Evolutionary conservation across 192 early-diverging fungal species (phyloP).

Genomic region (Linnemannia exigua): DNA sequence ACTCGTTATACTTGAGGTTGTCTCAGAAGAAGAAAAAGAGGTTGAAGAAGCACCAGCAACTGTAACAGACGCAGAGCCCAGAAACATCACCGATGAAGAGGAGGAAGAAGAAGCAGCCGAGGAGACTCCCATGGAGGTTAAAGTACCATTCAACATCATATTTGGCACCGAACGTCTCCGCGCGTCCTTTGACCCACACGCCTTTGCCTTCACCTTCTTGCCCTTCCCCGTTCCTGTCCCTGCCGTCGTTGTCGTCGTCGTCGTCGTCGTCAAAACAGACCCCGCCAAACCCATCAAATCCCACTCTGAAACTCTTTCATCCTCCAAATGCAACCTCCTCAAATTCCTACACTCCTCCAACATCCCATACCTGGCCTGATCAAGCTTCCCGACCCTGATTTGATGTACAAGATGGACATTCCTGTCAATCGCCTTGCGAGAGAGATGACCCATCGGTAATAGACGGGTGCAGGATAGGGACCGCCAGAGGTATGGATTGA

Average conservation of each 20-base stretch:
- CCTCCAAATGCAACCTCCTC: slow-evolving; percentile 10
- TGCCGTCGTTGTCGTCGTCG: too few species aligned
- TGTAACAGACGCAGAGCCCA: too few species aligned
- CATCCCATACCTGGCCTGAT: too few species aligned
- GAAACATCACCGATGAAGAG: not conserved
- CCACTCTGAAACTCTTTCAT: slow-evolving; percentile 17
- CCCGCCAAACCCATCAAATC: not conserved
- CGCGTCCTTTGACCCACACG: not conserved
- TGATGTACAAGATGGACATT: slow-evolving; percentile 1
- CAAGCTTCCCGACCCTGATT: not conserved
- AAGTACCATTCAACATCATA: too few species aligned
- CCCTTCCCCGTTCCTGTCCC: not conserved
- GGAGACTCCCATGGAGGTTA: too few species aligned
- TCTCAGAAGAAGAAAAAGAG: not conserved
- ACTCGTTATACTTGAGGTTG: too few species aligned
- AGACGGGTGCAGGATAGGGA: not conserved
- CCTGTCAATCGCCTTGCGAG: not conserved
- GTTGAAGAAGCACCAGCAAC: not conserved
- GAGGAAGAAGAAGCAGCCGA: too few species aligned
- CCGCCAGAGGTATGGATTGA: slow-evolving; percentile 10
- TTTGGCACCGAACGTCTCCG: not conserved
- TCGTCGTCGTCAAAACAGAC: not conserved
- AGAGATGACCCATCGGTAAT: not conserved
- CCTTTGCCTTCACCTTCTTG: not conserved
- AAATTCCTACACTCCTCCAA: slow-evolving; percentile 3